Evolutionary conservation across 495 filamentous ascomycete genomes (phyloP), one percentile per base, ranked within the genome.

Genomic region (Penicillium soppii): DNA sequence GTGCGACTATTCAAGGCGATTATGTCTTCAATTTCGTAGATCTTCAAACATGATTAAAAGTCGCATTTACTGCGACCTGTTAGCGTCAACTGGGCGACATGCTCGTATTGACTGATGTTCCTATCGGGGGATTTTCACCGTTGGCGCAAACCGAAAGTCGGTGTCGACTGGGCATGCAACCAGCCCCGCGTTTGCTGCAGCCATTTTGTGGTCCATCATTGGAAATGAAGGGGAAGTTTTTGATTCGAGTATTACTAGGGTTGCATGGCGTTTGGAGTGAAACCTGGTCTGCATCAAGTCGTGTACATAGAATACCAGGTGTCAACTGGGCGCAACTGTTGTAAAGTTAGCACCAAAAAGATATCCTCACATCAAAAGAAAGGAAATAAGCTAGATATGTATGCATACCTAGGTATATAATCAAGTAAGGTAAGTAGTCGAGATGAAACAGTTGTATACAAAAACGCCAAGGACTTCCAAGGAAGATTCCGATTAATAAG

Each of bases 231-330:
- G 13, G 8, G 29, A 12, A 5, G 26, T 5, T 10, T 22, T 49
- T 41, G 20, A 12, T 49, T 12, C 13, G 29, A 35, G 10, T 46
- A 30, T 47, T 49, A 23, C 47, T 29, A 32, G 26, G 46, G 36
- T 49, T 49, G 47, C 37, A 49, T 49, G 47, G 47, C 29, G 47
- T 49, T 49, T 23, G 45, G 36, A 49, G 47, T 49, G n/a, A 17
- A 41, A 41, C 47, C 20, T 49, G 44, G 32, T 47, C 13, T 41
- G 27, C 16, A 41, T 15, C 37, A 17, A 41, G 36, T 49, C 27
- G 7, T 49, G 47, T 49, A 49, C 12, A 49, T 49, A 49, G 19
- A n/a, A 49, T 40, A 12, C 12, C 27, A 23, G 47, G 19, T 21
- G 21, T 12, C 16, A 22, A n/a, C n/a, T n/a, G 19, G 3, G 37